A percentile compares a stretch with the other conserved stretches of the same genome.
These are phyloP conservation scores for Diaporthe sp. DNA, from an alignment of 2,329 filamentous ascomycete genomes.

Conservation along the genomic window DNA sequence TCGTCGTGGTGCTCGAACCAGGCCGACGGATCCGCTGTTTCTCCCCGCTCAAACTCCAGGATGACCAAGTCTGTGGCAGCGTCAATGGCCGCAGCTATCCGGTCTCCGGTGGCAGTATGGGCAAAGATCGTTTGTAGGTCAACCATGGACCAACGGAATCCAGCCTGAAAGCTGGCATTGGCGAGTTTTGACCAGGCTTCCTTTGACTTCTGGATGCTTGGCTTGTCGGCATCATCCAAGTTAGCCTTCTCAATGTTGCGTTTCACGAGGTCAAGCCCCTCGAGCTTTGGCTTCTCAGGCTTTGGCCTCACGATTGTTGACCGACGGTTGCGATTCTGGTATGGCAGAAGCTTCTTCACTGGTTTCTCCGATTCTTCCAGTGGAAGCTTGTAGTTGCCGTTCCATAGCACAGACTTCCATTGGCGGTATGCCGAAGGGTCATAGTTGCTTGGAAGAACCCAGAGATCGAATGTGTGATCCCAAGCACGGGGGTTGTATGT, in stretches of 20 bases:
- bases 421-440: conserved; percentile 34
- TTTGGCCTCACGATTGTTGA: too few species aligned
- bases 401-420: conserved; percentile 29
- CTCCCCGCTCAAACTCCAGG: conserved; percentile 41
- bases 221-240: not conserved
- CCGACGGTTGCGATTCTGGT: too few species aligned
- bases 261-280: too few species aligned
- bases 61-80: conserved; percentile 43
- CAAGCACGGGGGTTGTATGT: too few species aligned
- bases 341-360: too few species aligned
- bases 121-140: not conserved
- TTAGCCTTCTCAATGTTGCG: too few species aligned
- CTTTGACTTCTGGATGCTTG: not conserved
- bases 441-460: too few species aligned
- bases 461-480: not conserved
- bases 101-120: too few species aligned
- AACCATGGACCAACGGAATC: conserved; percentile 18
- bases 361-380: too few species aligned
- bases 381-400: not conserved
- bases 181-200: not conserved
- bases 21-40: not conserved
- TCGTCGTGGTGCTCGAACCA: conserved; percentile 33
- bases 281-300: not conserved
- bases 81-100: conserved; percentile 21
- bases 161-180: conserved; percentile 36